Evolutionary conservation across 257 asterid genomes (phyloP).

Genomic region (Przewalskia tangutica): DNA sequence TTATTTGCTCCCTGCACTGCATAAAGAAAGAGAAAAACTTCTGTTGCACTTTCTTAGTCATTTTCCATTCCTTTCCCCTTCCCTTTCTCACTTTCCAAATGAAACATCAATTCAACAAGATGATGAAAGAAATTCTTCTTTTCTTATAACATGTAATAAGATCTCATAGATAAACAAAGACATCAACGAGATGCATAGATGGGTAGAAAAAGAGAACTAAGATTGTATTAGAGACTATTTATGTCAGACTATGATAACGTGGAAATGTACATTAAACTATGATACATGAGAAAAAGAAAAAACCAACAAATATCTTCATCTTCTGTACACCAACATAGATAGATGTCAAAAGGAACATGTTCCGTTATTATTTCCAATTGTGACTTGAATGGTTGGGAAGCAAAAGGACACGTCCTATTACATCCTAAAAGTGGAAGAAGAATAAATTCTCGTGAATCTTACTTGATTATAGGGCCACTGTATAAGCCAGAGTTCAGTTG

Average conservation of each 20-base stretch:
- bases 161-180: neutral
- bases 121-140: neutral
- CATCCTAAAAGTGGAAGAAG: neutral
- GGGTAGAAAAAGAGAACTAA: neutral
- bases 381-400: neutral
- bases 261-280: neutral
- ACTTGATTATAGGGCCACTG: conserved; percentile 62
- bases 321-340: neutral
- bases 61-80: neutral
- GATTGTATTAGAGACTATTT: neutral
- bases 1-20: neutral
- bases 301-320: neutral
- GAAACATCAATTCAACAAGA: neutral
- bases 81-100: neutral
- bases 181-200: neutral
- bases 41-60: neutral
- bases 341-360: neutral
- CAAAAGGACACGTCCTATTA: neutral
- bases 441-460: neutral
- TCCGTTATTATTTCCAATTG: neutral
- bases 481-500: conserved; percentile 68
- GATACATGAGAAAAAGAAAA: neutral
- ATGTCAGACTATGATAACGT: neutral
- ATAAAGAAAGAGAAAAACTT: neutral
- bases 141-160: neutral